Percentiles rank a stretch among this genome's conserved stretches.
Evolutionary conservation across 768 basidiomycete genomes (phyloP).

Genomic region (Panaeolus cyanescens): DNA sequence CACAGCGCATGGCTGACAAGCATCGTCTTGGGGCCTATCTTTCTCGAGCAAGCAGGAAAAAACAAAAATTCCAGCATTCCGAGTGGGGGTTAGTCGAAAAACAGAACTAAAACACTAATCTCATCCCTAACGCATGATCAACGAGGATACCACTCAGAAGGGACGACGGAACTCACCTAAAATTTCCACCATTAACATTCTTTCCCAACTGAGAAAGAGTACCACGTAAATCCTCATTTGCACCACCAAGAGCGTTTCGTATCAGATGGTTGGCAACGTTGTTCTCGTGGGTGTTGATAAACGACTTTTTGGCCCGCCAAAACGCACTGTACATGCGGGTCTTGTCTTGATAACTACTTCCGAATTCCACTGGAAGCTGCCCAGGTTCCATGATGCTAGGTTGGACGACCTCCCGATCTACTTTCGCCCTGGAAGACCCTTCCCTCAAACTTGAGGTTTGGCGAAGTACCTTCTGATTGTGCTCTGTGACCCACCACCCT

Average conservation of each 20-base stretch:
- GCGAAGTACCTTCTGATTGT: neutral
- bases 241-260: constrained; percentile 58
- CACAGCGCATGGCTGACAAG: too few relatives aligned
- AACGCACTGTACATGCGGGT: constrained; percentile 38
- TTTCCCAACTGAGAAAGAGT: constrained; percentile 41
- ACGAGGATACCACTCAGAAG: too few relatives aligned
- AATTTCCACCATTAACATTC: constrained; percentile 37
- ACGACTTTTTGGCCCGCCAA: constrained; percentile 34
- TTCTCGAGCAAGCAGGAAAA: too few relatives aligned
- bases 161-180: too few relatives aligned
- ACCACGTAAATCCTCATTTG: constrained; percentile 40
- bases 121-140: neutral
- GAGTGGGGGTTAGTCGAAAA: neutral
- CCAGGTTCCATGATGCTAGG: constrained; percentile 3
- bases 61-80: too few relatives aligned
- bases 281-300: constrained; percentile 42
- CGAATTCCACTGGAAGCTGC: constrained; percentile 34
- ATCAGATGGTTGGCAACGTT: constrained; percentile 53
- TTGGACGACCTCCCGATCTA: neutral
- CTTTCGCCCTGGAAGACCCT: neutral
- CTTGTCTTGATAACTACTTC: constrained; percentile 24
- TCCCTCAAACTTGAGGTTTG: neutral
- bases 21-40: too few relatives aligned
- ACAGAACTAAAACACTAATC: neutral
- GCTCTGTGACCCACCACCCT: constrained; percentile 24